phyloP scores from a whole-genome alignment of 2,329 filamentous ascomycete genomes.

The Aspergillus novofumigatus region DNA sequence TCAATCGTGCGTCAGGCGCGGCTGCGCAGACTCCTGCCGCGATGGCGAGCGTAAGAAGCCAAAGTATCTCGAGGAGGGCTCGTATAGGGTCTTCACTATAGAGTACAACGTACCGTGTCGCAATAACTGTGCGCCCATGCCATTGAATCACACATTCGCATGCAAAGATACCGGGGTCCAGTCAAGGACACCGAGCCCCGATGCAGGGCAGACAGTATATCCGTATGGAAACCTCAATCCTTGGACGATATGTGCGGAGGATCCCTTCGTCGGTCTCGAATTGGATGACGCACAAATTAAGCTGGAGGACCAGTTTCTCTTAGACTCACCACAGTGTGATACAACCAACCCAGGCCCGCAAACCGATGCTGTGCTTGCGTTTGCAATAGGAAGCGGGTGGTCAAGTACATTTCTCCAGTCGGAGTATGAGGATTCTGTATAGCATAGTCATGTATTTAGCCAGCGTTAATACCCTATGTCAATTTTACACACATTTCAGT shows the following conservation, averaged over 20 bases:
- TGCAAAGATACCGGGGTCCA: not conserved
- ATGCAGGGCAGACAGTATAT: not conserved
- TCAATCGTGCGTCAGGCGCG: not conserved
- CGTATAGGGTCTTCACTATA: not conserved
- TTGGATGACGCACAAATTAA: not conserved
- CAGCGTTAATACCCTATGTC: not conserved
- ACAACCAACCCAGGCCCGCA: fast-evolving
- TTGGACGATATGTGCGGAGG: not conserved
- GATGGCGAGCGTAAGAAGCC: not conserved
- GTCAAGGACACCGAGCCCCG: not conserved
- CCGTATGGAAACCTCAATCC: not conserved
- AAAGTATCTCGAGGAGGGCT: conserved; percentile 1
- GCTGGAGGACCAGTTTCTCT: not conserved
- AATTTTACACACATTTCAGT: not conserved
- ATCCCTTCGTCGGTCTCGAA: not conserved
- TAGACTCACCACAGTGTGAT: not conserved
- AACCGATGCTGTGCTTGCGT: not conserved
- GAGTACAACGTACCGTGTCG: not conserved
- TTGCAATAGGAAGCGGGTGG: not conserved
- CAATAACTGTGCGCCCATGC: not conserved
- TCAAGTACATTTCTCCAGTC: not conserved
- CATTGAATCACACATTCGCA: not conserved
- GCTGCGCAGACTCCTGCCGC: not conserved
- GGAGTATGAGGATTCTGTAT: not conserved
- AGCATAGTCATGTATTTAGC: not conserved